Evolutionary conservation across 2,329 filamentous ascomycete species (phyloP).

Genomic region (Fusarium tuaranense): DNA sequence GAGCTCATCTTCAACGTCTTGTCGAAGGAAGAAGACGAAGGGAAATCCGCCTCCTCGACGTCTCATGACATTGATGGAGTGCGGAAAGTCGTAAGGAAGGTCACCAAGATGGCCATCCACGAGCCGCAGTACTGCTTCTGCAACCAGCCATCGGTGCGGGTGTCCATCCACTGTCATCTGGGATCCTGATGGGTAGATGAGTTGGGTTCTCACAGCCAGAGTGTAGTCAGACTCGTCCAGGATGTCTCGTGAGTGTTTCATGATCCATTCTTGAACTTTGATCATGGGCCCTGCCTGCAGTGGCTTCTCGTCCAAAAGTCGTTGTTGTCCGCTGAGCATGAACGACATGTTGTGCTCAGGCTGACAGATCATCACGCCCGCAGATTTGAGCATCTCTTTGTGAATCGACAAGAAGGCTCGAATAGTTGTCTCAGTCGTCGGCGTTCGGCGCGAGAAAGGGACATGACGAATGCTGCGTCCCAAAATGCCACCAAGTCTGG

Average conservation of each 20-base stretch:
- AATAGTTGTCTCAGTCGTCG: conserved; percentile 49
- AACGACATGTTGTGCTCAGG: conserved; percentile 76
- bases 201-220: conserved; percentile 65
- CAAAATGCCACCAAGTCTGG: conserved; percentile 66
- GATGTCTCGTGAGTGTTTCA: conserved; percentile 66
- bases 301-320: conserved; percentile 61
- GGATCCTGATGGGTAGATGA: conserved; percentile 68
- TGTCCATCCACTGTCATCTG: conserved; percentile 65
- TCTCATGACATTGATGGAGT: conserved; percentile 52
- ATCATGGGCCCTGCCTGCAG: conserved; percentile 62
- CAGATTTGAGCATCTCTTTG: conserved; percentile 52
- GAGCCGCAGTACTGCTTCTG: conserved; percentile 55
- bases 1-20: conserved; percentile 59
- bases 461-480: conserved; percentile 66
- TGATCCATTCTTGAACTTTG: conserved; percentile 63
- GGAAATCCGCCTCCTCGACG: conserved; percentile 50
- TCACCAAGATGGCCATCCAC: conserved; percentile 53
- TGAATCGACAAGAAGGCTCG: conserved; percentile 48
- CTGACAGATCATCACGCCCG: conserved; percentile 68
- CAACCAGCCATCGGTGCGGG: conserved; percentile 63
- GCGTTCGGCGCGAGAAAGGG: conserved; percentile 66
- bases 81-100: conserved; percentile 51
- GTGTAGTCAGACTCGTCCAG: conserved; percentile 74
- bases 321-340: conserved; percentile 70
- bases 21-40: conserved; percentile 65